Evolutionary conservation across 1,284 basidiomycete species (phyloP).

Genomic region (Austropuccinia psidii): DNA sequence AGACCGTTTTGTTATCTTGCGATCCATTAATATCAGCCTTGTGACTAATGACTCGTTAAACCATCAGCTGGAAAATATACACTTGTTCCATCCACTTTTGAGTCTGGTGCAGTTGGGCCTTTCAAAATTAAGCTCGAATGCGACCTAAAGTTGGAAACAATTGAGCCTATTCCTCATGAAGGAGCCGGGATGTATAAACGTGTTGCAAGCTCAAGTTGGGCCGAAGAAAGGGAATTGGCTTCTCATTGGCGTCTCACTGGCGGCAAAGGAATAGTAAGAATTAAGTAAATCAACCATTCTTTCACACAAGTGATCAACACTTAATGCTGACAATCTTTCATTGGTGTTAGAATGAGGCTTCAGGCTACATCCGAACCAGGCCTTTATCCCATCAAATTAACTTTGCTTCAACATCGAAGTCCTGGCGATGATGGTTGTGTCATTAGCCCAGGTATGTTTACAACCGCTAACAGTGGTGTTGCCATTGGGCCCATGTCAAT

Average conservation of each 20-base stretch:
- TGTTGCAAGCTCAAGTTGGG: conserved; percentile 9
- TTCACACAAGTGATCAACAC: not conserved
- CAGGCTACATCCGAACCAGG: conserved; percentile 17
- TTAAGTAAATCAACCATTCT: conserved; percentile 6
- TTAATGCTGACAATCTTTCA: not conserved
- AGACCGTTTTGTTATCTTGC: not conserved
- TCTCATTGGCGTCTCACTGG: conserved; percentile 10
- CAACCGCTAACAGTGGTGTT: conserved; percentile 13
- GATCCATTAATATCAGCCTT: not conserved
- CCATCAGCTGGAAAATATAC: conserved; percentile 30
- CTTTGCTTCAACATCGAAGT: not conserved
- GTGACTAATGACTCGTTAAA: not conserved
- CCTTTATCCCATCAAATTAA: conserved; percentile 28
- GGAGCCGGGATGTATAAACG: conserved; percentile 35
- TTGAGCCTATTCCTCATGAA: conserved; percentile 16
- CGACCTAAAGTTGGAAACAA: not conserved
- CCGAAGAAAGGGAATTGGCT: not conserved
- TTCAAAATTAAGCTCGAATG: conserved; percentile 34
- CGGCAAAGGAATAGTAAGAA: conserved; percentile 8
- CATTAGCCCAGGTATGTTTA: conserved; percentile 15
- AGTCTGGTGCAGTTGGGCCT: conserved; percentile 9
- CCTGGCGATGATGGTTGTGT: not conserved
- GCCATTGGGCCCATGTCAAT: conserved; percentile 19
- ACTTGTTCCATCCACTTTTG: conserved; percentile 28
- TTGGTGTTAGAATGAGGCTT: conserved; percentile 11